Evolutionary conservation across 2,329 filamentous ascomycete species (phyloP).

Genomic region (Trichophyton simii): DNA sequence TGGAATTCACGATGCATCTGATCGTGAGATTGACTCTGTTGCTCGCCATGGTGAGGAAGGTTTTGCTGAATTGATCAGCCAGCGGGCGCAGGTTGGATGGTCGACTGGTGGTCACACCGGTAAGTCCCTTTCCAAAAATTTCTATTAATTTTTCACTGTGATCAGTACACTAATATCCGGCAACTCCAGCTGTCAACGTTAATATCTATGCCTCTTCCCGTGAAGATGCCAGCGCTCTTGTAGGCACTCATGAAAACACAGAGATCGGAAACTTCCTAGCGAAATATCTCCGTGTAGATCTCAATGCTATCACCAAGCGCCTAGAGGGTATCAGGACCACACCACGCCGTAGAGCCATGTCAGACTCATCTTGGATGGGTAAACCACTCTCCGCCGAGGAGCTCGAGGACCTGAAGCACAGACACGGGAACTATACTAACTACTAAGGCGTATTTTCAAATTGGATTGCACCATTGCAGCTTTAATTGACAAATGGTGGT

Average conservation of each 20-base stretch:
- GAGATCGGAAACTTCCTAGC: conserved; percentile 75
- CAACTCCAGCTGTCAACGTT: conserved; percentile 61
- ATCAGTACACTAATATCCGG: background rate
- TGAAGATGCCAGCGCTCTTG: conserved; percentile 47
- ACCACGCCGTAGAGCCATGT: conserved; percentile 11
- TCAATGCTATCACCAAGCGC: conserved; percentile 64
- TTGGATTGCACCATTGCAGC: too few relatives aligned
- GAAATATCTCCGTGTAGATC: conserved; percentile 66
- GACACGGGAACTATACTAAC: too few relatives aligned
- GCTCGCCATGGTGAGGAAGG: conserved; percentile 45
- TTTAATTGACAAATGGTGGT: too few relatives aligned
- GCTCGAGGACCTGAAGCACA: conserved; percentile 10
- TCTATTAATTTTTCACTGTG: background rate
- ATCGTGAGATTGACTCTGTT: conserved; percentile 57
- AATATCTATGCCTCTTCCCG: conserved; percentile 83
- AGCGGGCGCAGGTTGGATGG: conserved; percentile 85
- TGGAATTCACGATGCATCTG: conserved; percentile 61
- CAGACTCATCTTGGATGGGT: conserved; percentile 30
- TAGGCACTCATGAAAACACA: conserved; percentile 89
- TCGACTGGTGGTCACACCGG: conserved; percentile 77
- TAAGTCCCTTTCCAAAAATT: conserved; percentile 15
- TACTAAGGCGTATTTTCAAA: too few relatives aligned
- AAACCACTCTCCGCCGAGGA: conserved; percentile 26
- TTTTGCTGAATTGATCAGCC: conserved; percentile 76
- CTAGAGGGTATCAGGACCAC: conserved; percentile 36